A percentile compares a stretch with the other conserved stretches of the same genome.
Conservation (phyloP, 148 eudicot species). For the Silene latifolia region DNA sequence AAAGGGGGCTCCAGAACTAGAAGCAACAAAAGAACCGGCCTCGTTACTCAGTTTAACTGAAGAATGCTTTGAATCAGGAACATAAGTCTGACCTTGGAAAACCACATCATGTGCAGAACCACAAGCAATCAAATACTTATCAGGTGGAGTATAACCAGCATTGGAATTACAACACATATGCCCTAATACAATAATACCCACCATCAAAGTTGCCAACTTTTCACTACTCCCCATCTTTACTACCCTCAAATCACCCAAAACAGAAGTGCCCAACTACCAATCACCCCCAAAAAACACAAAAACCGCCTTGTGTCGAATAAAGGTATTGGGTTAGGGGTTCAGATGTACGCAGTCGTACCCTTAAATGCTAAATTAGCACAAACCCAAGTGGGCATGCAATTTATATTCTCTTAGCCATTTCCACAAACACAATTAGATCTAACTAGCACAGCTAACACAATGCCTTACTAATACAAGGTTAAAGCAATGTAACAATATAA, state of each 20-base stretch:
- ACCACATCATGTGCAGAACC: conserved; percentile 80
- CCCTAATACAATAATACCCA: conserved; percentile 33
- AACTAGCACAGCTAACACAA: conserved; percentile 2
- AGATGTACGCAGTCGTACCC: conserved; percentile 19
- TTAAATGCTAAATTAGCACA: conserved; percentile 17
- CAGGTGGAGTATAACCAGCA: conserved; percentile 59
- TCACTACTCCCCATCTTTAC: conserved; percentile 31
- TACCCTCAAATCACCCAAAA: conserved; percentile 16
- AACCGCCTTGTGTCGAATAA: not conserved
- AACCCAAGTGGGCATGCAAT: conserved; percentile 19
- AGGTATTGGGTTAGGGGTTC: not conserved
- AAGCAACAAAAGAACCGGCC: conserved; percentile 40
- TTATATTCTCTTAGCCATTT: conserved; percentile 20
- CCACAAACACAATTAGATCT: conserved; percentile 35
- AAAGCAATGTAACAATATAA: conserved; percentile 24
- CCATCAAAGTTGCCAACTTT: conserved; percentile 35
- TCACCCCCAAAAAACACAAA: not conserved
- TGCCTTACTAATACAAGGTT: conserved; percentile 12
- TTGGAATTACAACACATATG: conserved; percentile 34
- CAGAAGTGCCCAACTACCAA: not conserved
- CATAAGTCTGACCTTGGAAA: conserved; percentile 63
- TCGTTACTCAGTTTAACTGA: conserved; percentile 46
- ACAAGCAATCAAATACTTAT: conserved; percentile 75
- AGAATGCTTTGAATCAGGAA: conserved; percentile 65
- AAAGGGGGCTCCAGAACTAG: conserved; percentile 58